phyloP scores from a whole-genome alignment of 805 yeast species.

The Candida namnaoensis region DNA sequence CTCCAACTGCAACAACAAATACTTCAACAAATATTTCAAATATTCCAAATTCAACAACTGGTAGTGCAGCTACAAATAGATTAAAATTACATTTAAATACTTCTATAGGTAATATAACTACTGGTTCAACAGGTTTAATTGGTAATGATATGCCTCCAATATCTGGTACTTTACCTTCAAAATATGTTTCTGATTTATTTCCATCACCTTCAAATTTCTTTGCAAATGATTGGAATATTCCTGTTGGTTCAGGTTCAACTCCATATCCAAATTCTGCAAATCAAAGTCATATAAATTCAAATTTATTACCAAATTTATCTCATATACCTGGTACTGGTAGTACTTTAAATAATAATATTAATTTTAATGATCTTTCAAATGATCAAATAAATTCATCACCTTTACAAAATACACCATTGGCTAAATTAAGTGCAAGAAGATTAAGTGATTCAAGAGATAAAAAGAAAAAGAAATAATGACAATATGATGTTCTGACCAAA shows the following conservation, averaged over 20 bases:
- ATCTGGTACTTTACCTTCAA: conserved; percentile 59
- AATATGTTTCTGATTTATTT: conserved; percentile 63
- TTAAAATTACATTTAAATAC: conserved; percentile 8
- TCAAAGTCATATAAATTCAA: neutral
- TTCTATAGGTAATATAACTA: conserved; percentile 12
- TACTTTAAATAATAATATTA: neutral
- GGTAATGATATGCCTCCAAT: conserved; percentile 68
- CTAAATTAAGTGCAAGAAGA: neutral
- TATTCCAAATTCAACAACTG: too few species aligned
- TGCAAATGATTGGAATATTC: conserved; percentile 47
- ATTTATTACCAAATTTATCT: too few species aligned
- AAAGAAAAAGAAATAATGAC: neutral
- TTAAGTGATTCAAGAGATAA: too few species aligned
- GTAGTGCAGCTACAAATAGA: conserved; percentile 7
- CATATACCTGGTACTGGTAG: neutral
- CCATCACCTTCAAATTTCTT: conserved; percentile 79
- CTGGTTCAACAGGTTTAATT: too few species aligned
- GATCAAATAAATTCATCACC: neutral
- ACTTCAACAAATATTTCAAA: neutral
- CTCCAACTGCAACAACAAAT: conserved; percentile 20
- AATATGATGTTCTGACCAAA: too few species aligned
- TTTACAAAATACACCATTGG: neutral
- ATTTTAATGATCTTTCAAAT: neutral
- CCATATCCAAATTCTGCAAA: conserved; percentile 25
- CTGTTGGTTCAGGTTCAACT: conserved; percentile 31